Evolutionary conservation across 2,329 filamentous ascomycete species (phyloP).

Genomic region (Ophiocordyceps camponoti-floridani): DNA sequence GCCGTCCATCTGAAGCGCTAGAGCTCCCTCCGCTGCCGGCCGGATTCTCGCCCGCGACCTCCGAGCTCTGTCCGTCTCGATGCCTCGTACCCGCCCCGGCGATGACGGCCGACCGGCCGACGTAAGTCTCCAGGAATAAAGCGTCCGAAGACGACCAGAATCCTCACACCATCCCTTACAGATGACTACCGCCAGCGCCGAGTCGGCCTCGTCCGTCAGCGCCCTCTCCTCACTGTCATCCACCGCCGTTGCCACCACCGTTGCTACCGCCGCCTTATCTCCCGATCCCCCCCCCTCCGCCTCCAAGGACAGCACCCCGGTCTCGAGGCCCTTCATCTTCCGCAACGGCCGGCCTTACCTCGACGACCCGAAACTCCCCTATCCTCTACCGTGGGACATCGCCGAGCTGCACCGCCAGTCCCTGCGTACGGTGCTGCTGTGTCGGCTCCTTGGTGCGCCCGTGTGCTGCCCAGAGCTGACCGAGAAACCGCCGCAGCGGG

Average conservation of each 20-base stretch:
- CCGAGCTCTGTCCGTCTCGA: slow-evolving; percentile 1
- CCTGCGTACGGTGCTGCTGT: slow-evolving; percentile 63
- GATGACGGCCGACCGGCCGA: slow-evolving; percentile 3
- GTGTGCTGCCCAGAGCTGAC: slow-evolving; percentile 53
- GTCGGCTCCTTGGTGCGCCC: slow-evolving; percentile 65
- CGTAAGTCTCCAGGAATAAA: slow-evolving; percentile 1
- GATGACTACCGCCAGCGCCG: slow-evolving; percentile 20
- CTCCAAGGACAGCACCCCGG: slow-evolving; percentile 16
- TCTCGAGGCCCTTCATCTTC: slow-evolving; percentile 41
- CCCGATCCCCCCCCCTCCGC: slow-evolving; percentile 26
- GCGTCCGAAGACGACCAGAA: not conserved
- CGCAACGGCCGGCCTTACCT: slow-evolving; percentile 73
- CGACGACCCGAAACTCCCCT: slow-evolving; percentile 51
- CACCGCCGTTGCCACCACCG: too few species aligned
- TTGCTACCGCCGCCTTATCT: slow-evolving; percentile 26
- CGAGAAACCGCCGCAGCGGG: slow-evolving; percentile 51
- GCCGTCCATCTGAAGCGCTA: not conserved
- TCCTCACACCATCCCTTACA: slow-evolving; percentile 6
- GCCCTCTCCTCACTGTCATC: slow-evolving; percentile 20
- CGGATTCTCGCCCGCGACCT: slow-evolving; percentile 1
- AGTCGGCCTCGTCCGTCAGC: slow-evolving; percentile 28
- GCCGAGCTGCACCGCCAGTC: slow-evolving; percentile 77
- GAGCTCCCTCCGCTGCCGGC: slow-evolving; percentile 8
- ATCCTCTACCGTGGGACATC: slow-evolving; percentile 80
- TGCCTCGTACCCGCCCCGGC: slow-evolving; percentile 1